phyloP scores from a whole-genome alignment of 2,329 filamentous ascomycete genomes.

The Phoma herbarum region DNA sequence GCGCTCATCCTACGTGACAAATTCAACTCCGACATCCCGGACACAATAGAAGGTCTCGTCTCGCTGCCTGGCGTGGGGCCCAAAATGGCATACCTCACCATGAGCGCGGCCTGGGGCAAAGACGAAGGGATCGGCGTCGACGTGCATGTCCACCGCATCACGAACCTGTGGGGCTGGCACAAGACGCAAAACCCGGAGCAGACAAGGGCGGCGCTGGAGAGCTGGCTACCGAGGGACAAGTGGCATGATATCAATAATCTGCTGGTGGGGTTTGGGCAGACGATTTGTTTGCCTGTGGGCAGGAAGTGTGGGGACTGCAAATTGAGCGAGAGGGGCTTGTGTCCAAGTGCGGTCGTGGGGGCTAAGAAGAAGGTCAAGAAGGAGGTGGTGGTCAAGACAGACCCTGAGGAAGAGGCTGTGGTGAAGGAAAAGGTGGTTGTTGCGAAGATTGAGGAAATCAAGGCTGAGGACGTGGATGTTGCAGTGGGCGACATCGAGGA shows the following conservation, averaged over 20 bases:
- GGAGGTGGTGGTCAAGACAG: conserved; percentile 48
- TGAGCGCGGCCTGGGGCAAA: conserved; percentile 77
- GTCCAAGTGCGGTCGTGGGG: conserved; percentile 61
- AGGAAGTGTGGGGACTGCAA: conserved; percentile 86
- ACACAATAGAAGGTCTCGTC: conserved; percentile 77
- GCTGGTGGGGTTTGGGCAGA: conserved; percentile 88
- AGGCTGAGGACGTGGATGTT: conserved; percentile 27
- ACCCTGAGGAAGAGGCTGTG: conserved; percentile 44
- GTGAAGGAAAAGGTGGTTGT: conserved; percentile 30
- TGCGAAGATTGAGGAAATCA: conserved; percentile 32
- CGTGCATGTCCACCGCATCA: conserved; percentile 93
- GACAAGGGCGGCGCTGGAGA: conserved; percentile 77
- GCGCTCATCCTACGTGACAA: conserved; percentile 76
- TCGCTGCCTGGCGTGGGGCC: conserved; percentile 87
- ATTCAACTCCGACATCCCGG: conserved; percentile 79
- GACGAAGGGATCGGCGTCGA: conserved; percentile 88
- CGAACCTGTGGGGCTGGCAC: conserved; percentile 94
- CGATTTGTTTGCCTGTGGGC: conserved; percentile 81
- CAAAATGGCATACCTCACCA: conserved; percentile 92
- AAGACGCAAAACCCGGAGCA: conserved; percentile 82
- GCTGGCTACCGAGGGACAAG: conserved; percentile 82
- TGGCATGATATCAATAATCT: conserved; percentile 95
- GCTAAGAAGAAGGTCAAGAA: conserved; percentile 63
- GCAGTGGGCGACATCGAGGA: conserved; percentile 46
- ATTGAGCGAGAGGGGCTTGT: conserved; percentile 77